Conservation (phyloP, 495 filamentous ascomycete species). For the Entonaema liquescens region DNA sequence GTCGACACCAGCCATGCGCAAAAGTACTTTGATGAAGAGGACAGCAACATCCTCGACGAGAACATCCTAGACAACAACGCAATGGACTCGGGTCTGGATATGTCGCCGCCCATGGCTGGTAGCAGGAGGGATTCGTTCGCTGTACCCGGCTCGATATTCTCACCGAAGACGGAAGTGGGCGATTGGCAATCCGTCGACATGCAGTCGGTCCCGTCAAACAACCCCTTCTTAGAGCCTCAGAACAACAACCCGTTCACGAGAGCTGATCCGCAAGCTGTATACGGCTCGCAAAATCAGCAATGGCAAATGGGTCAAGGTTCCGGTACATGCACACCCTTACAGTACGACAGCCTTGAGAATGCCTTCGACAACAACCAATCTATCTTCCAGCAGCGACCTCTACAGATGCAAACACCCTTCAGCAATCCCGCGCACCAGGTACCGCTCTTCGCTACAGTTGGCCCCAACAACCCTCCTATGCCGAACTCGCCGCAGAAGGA, state of each 20-base stretch:
- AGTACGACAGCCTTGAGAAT: conserved; percentile 71
- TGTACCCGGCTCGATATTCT: conserved; percentile 71
- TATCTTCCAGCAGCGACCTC: conserved; percentile 58
- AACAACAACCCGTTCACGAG: conserved; percentile 58
- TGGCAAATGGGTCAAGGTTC: conserved; percentile 70
- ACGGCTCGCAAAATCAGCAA: conserved; percentile 60
- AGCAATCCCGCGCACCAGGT: conserved; percentile 57
- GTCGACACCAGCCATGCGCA: conserved; percentile 67
- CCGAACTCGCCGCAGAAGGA: conserved; percentile 65
- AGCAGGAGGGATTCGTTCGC: conserved; percentile 78
- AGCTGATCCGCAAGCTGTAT: conserved; percentile 45
- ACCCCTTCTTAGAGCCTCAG: conserved; percentile 68
- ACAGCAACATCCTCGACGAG: conserved; percentile 82
- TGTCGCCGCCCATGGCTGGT: conserved; percentile 70
- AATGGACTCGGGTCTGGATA: conserved; percentile 72
- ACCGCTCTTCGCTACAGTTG: conserved; percentile 60
- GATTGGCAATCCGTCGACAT: conserved; percentile 73
- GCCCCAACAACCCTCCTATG: conserved; percentile 53
- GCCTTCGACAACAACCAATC: conserved; percentile 67
- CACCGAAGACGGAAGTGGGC: conserved; percentile 69
- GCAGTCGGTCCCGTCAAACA: conserved; percentile 64
- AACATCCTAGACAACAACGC: conserved; percentile 77
- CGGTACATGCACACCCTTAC: conserved; percentile 55
- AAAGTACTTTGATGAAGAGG: conserved; percentile 79
- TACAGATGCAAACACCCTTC: conserved; percentile 64